Evolutionary conservation across 169 alveolate genomes (phyloP).

Genomic region (Plasmodium gallinaceum): DNA sequence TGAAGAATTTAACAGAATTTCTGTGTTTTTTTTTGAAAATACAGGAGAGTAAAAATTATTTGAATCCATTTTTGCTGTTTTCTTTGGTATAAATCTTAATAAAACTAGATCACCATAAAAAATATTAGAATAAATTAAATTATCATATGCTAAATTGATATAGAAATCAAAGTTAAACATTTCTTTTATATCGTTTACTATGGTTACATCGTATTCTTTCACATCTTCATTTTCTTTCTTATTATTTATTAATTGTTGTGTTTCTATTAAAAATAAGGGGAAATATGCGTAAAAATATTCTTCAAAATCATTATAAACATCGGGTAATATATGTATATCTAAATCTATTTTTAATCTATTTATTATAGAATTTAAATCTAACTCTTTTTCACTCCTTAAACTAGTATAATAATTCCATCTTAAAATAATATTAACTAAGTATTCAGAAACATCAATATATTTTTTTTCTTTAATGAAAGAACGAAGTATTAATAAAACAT

Average conservation of each 20-base stretch:
- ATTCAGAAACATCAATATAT: constrained; percentile 55
- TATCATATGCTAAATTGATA: constrained; percentile 36
- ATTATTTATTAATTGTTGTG: constrained; percentile 71
- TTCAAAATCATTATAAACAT: constrained; percentile 39
- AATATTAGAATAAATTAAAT: constrained; percentile 15
- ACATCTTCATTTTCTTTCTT: constrained; percentile 64
- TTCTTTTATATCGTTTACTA: constrained; percentile 21
- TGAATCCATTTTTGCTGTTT: constrained; percentile 44
- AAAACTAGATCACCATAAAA: constrained; percentile 60
- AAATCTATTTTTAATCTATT: constrained; percentile 70
- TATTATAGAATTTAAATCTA: constrained; percentile 21
- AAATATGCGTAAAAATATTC: constrained; percentile 65
- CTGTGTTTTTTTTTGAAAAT: constrained; percentile 23
- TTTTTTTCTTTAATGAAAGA: constrained; percentile 40
- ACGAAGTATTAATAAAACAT: constrained; percentile 23
- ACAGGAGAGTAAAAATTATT: constrained; percentile 9
- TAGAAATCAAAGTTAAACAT: constrained; percentile 23
- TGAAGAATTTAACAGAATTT: neutral
- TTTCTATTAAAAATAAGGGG: constrained; percentile 69
- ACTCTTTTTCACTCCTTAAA: constrained; percentile 63
- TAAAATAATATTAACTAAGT: constrained; percentile 43
- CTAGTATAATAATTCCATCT: constrained; percentile 75
- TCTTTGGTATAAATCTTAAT: constrained; percentile 57
- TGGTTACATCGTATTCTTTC: constrained; percentile 37
- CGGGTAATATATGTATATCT: constrained; percentile 37